Percentiles rank a stretch among this genome's conserved stretches.
These are phyloP conservation scores for Trypanosoma caninum DNA, from an alignment of 208 protist genomes.

Conservation along the genomic window DNA sequence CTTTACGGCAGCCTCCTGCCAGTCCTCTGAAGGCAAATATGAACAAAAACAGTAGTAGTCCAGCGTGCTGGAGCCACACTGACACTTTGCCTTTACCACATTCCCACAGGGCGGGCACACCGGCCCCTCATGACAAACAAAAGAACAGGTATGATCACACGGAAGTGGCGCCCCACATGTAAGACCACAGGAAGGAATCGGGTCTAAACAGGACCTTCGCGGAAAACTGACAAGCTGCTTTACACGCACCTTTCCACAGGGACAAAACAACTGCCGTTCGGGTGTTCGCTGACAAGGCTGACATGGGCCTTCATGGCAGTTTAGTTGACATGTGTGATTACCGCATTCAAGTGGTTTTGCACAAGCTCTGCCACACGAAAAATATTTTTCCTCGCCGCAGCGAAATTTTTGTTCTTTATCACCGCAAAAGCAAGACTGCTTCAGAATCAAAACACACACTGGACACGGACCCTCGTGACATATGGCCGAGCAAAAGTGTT, in stretches of 20 bases:
- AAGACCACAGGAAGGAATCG: constrained; percentile 78
- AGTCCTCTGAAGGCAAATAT: constrained; percentile 55
- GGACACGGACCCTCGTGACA: constrained; percentile 90
- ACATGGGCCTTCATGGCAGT: constrained; percentile 80
- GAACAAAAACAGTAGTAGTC: constrained; percentile 77
- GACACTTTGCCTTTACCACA: constrained; percentile 46
- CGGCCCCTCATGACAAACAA: constrained; percentile 71
- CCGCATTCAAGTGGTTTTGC: constrained; percentile 72
- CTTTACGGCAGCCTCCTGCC: constrained; percentile 37
- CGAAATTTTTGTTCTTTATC: constrained; percentile 31
- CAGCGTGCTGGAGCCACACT: constrained; percentile 47
- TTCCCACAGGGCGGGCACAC: constrained; percentile 78
- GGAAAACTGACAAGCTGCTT: constrained; percentile 12
- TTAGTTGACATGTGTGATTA: constrained; percentile 65
- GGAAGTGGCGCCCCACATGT: constrained; percentile 69
- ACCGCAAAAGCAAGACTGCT: constrained; percentile 89
- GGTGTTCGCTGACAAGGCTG: constrained; percentile 57
- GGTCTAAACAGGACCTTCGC: constrained; percentile 73
- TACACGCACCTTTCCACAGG: constrained; percentile 58
- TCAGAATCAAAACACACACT: constrained; percentile 59
- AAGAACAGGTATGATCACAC: constrained; percentile 82
- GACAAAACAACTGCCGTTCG: constrained; percentile 46
- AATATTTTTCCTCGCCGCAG: constrained; percentile 35
- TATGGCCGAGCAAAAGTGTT: constrained; percentile 64
- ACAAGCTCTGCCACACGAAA: constrained; percentile 47